Base-by-base conservation (phyloP, 2,329 filamentous ascomycete genomes). In the Aspergillus hiratsukae region DNA sequence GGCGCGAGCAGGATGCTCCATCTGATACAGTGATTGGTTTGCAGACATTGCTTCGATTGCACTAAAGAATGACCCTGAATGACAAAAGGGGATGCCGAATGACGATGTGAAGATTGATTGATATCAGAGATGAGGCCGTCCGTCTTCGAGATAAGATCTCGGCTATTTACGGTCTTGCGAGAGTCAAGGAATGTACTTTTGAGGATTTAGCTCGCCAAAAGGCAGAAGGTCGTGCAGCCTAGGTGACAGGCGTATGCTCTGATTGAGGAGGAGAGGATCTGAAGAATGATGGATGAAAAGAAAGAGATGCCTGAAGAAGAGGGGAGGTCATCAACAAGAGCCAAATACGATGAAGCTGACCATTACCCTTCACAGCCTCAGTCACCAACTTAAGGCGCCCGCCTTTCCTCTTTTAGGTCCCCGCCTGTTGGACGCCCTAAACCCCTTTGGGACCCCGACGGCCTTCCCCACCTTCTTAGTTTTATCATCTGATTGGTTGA, bases 401-500 rank as follows among this genome's bases (percentile, higher is more conserved):
- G 51, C 62, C 52, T 61, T 62, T 58, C 64, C 68, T 56, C 19
- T 64, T 67, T 53, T 60, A 59, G 64, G 61, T 63, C 65, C 68
- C 68, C 67, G 65, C 67, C 64, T 53, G 49, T 4, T 48, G 6
- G 4, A 29, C 37, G 49, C 63, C 60, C 66, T 66, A 68, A 62
- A 48, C 66, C 58, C 1, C 8, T 58, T 66, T 65, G 53, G 63
- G 68, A 61, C 60, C 63, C 60, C 64, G 67, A 64, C 61, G 53
- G 52, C 55, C 46, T 48, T 40, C 57, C 49, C 52, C 51, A 5
- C 21, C 21, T 17, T 27, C 10, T 1, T 23, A 0, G 5, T 11
- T 25, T 2, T 14, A 27, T 14, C 5, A 1, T 46, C 10, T 46
- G 43, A 46, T 46, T 46, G 43, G 43, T 1, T 27, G 43, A 23